phyloP scores from a whole-genome alignment of 1,284 basidiomycete species.

The Spongiforma sp. region DNA sequence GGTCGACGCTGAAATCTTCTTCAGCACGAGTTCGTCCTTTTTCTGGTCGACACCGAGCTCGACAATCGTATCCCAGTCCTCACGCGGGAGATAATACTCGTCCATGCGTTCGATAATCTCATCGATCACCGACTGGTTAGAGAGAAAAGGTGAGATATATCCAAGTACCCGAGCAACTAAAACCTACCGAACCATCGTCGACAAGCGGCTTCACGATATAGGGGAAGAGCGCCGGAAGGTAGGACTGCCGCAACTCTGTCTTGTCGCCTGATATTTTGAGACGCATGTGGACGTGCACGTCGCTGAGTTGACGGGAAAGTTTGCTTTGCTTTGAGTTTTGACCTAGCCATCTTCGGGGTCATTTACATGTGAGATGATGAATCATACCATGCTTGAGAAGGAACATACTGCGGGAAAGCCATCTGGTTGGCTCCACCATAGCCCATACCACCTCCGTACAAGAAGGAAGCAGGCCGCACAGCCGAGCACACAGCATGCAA shows the following conservation, averaged over 20 bases:
- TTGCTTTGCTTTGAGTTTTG: conserved; percentile 96
- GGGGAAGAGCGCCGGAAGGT: conserved; percentile 86
- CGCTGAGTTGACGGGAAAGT: conserved; percentile 80
- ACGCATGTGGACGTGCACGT: conserved; percentile 96
- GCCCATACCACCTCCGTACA: conserved; percentile 76
- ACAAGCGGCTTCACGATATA: conserved; percentile 83
- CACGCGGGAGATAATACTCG: conserved; percentile 90
- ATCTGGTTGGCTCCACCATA: conserved; percentile 73
- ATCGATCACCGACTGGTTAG: conserved; percentile 77
- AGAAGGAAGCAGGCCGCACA: conserved; percentile 81
- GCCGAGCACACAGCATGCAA: conserved; percentile 91
- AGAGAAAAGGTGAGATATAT: no score
- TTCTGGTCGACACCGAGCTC: conserved; percentile 90
- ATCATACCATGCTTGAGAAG: conserved; percentile 2
- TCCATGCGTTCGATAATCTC: conserved; percentile 92
- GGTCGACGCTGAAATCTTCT: conserved; percentile 82
- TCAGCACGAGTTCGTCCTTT: conserved; percentile 75
- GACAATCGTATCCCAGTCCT: conserved; percentile 96
- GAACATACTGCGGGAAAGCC: conserved; percentile 81
- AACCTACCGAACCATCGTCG: conserved; percentile 67
- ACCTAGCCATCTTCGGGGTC: conserved; percentile 81
- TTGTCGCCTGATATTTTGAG: conserved; percentile 91
- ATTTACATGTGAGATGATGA: conserved; percentile 7
- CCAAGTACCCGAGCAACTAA: background rate
- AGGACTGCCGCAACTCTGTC: conserved; percentile 88